Percentiles rank a stretch among this genome's conserved stretches.
phyloP scores from a whole-genome alignment of 371 early-diverging fungal species.

The Rhizomucor pusillus region DNA sequence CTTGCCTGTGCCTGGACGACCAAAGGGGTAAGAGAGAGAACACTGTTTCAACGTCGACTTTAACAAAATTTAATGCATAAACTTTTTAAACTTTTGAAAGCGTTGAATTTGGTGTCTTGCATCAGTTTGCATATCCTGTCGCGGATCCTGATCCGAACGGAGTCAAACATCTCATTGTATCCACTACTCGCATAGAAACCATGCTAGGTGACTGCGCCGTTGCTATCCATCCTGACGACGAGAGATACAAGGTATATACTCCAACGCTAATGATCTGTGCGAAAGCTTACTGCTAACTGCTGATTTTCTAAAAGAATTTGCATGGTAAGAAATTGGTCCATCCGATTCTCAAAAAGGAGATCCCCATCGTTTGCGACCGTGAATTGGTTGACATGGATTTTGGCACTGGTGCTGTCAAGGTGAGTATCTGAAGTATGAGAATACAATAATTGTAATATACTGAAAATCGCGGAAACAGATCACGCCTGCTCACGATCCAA shows the following conservation, averaged over 20 bases:
- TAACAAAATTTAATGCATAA: no score
- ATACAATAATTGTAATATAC: no score
- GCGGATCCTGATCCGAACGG: slow-evolving; percentile 53
- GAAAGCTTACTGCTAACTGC: not conserved
- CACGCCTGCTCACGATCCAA: slow-evolving; percentile 97
- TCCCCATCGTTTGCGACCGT: slow-evolving; percentile 91
- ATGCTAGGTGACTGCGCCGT: slow-evolving; percentile 99
- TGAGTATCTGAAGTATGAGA: no score
- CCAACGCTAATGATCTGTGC: no score
- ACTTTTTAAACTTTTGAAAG: slow-evolving; percentile 46
- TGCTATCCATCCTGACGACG: slow-evolving; percentile 92
- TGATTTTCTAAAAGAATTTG: slow-evolving; percentile 44
- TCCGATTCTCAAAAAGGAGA: slow-evolving; percentile 72
- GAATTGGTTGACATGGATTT: slow-evolving; percentile 89
- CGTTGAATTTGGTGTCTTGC: slow-evolving; percentile 80
- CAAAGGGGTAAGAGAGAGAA: slow-evolving; percentile 67
- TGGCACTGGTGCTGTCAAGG: slow-evolving; percentile 98
- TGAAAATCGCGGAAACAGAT: no score
- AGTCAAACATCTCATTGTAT: slow-evolving; percentile 74
- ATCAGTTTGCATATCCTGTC: slow-evolving; percentile 65
- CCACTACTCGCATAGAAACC: slow-evolving; percentile 99
- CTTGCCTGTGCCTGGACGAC: slow-evolving; percentile 68
- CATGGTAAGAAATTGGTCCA: slow-evolving; percentile 86
- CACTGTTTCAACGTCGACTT: no score
- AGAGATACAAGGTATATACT: slow-evolving; percentile 64